Conservation (phyloP, 148 eudicot genomes). For the Bassia scoparia region DNA sequence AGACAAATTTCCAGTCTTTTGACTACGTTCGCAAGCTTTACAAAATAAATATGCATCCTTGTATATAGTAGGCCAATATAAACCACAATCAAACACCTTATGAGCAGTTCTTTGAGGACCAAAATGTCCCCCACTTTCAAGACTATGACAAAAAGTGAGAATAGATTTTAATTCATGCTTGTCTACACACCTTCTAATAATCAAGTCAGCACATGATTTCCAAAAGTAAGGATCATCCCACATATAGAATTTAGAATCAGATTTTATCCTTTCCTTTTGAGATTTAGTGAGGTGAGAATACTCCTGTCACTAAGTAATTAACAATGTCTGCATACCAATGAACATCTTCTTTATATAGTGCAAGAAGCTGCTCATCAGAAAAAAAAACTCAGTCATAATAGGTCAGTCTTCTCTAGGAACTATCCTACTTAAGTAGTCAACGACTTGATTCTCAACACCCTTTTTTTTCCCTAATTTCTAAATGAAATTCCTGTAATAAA, state of each 20-base stretch:
- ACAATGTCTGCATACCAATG: slow-evolving; percentile 25
- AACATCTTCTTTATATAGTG: not conserved
- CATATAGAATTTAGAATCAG: slow-evolving; percentile 9
- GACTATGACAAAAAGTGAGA: slow-evolving; percentile 5
- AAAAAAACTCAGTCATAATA: not conserved
- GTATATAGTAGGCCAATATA: slow-evolving; percentile 10
- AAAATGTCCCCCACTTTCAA: slow-evolving; percentile 17
- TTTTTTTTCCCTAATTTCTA: slow-evolving; percentile 10
- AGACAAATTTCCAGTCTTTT: slow-evolving; percentile 15
- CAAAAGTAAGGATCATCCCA: slow-evolving; percentile 20
- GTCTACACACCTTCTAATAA: slow-evolving; percentile 15
- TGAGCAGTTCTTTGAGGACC: slow-evolving; percentile 2
- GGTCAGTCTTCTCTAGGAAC: not conserved
- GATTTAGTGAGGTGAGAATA: slow-evolving; percentile 10
- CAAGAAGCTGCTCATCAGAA: slow-evolving; percentile 10
- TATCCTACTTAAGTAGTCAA: slow-evolving; percentile 13
- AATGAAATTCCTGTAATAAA: slow-evolving; percentile 20
- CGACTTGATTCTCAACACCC: slow-evolving; percentile 10
- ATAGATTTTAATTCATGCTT: not conserved
- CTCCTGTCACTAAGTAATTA: slow-evolving; percentile 5
- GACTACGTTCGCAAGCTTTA: slow-evolving; percentile 18
- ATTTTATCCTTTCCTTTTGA: not conserved
- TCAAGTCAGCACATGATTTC: slow-evolving; percentile 14
- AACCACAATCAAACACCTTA: slow-evolving; percentile 17
- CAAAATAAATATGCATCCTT: slow-evolving; percentile 16